Conservation (phyloP, 805 yeast species). For the Cyberlindnera veronae region DNA sequence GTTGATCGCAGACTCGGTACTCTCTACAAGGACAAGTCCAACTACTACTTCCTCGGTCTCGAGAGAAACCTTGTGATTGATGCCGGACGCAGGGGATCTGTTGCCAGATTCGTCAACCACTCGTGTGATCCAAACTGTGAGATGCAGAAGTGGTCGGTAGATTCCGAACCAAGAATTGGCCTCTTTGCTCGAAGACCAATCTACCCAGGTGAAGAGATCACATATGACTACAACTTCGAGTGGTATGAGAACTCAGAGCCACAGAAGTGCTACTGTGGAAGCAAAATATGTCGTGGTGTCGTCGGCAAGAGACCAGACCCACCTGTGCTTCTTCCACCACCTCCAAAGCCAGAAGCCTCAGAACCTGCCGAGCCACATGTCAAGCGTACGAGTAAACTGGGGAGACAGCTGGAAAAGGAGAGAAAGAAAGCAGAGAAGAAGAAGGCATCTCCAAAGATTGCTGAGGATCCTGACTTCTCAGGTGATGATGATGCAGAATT, state of each 20-base stretch:
- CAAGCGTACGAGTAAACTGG: background rate
- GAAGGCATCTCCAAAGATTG: background rate
- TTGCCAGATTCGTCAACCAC: conserved; percentile 49
- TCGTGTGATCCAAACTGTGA: conserved; percentile 46
- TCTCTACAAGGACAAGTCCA: conserved; percentile 30
- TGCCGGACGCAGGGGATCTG: conserved; percentile 42
- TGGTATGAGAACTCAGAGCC: conserved; percentile 41
- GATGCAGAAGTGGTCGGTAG: conserved; percentile 47
- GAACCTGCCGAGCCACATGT: background rate
- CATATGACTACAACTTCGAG: conserved; percentile 48
- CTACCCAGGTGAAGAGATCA: conserved; percentile 40
- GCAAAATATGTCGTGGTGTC: conserved; percentile 38
- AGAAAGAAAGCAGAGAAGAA: background rate
- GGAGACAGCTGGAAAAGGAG: background rate
- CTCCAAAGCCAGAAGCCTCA: background rate
- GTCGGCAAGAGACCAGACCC: conserved; percentile 28
- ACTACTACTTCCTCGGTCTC: conserved; percentile 41
- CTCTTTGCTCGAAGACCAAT: conserved; percentile 40
- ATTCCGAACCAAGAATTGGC: conserved; percentile 44
- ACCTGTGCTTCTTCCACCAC: background rate
- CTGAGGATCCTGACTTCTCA: background rate
- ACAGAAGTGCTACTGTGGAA: conserved; percentile 43
- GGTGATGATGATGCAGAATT: background rate
- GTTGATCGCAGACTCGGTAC: conserved; percentile 35
- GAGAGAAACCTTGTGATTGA: conserved; percentile 43